A percentile compares a stretch with the other conserved stretches of the same genome.
These are phyloP conservation scores for Aegilops bicornis DNA, from an alignment of 176 grass and related monocot genomes.

Conservation along the genomic window DNA sequence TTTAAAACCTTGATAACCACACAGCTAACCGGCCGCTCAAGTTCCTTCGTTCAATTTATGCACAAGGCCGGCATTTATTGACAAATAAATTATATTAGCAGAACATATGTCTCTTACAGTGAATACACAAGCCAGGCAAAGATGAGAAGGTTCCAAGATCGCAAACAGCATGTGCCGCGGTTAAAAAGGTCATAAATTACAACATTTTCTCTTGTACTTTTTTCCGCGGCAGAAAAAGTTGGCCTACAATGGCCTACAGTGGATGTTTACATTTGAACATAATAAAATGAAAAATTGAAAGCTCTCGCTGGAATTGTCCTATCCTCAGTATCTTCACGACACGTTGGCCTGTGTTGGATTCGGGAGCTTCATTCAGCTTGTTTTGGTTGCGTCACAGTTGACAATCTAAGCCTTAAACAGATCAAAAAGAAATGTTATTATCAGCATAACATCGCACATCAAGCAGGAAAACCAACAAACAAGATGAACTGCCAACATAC, in stretches of 20 bases:
- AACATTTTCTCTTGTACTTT: neutral
- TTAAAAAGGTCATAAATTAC: neutral
- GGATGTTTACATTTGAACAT: neutral
- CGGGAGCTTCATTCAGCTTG: slow-evolving; percentile 32
- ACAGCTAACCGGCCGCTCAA: neutral
- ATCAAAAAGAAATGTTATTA: neutral
- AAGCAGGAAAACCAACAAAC: neutral
- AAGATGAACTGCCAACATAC: neutral
- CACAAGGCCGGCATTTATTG: neutral
- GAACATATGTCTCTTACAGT: neutral
- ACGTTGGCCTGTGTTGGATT: neutral
- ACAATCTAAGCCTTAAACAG: slow-evolving; percentile 73
- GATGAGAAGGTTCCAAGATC: neutral
- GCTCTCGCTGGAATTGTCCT: neutral
- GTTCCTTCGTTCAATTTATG: neutral
- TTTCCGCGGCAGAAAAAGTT: neutral
- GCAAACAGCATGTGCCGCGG: neutral
- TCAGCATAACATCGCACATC: neutral
- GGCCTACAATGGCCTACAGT: neutral
- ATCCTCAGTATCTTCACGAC: neutral
- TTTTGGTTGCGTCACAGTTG: slow-evolving; percentile 56
- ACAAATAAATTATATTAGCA: neutral
- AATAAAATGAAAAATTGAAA: neutral
- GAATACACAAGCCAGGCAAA: neutral
- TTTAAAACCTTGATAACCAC: too few relatives aligned